Conservation (phyloP, 805 yeast species). For the Schwanniomyces sp. region DNA sequence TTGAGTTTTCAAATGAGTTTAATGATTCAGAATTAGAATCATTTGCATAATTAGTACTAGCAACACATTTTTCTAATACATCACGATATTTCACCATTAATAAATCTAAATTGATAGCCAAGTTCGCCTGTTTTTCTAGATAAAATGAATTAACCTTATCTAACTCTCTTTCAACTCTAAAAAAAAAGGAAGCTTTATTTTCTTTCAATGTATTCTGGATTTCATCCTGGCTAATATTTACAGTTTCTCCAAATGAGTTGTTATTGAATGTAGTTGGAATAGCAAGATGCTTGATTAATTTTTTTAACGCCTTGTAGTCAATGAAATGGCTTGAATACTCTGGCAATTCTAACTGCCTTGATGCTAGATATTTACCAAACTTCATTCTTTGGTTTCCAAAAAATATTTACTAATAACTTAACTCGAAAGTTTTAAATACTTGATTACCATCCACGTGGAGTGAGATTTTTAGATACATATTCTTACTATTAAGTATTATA, state of each 20-base stretch:
- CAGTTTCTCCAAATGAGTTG: neutral
- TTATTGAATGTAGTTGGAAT: constrained; percentile 30
- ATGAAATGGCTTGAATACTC: constrained; percentile 93
- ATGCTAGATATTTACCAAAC: constrained; percentile 93
- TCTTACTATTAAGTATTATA: no score
- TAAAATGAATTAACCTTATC: constrained; percentile 95
- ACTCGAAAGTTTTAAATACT: neutral
- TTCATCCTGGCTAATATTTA: constrained; percentile 24
- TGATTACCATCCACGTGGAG: neutral
- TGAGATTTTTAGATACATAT: neutral
- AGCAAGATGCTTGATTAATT: constrained; percentile 82
- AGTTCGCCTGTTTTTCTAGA: constrained; percentile 85
- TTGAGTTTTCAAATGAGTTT: constrained; percentile 13
- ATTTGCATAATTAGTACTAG: constrained; percentile 1
- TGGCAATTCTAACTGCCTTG: constrained; percentile 90
- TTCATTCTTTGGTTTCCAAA: constrained; percentile 47
- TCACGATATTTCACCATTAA: constrained; percentile 69
- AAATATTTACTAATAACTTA: neutral
- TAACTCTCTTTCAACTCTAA: constrained; percentile 87
- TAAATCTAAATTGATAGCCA: constrained; percentile 75
- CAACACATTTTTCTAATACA: constrained; percentile 27
- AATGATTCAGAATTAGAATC: neutral
- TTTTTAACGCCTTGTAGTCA: constrained; percentile 90
- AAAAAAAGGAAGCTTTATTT: constrained; percentile 86
- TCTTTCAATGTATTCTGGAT: constrained; percentile 63